These are phyloP conservation scores for Ogataea nonfermentans DNA, from an alignment of 805 yeast species.

Conservation along the genomic window DNA sequence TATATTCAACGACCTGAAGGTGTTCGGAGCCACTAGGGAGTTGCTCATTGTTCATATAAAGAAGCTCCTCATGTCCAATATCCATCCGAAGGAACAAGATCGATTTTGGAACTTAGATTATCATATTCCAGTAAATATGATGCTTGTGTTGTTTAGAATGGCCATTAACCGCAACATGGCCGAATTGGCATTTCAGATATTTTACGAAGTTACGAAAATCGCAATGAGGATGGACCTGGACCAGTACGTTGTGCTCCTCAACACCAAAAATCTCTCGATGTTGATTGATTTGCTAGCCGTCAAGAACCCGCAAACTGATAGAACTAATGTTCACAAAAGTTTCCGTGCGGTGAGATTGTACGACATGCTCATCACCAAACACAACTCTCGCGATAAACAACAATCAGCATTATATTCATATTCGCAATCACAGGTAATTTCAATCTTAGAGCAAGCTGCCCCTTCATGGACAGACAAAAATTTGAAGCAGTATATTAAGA, in stretches of 20 bases:
- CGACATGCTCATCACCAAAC: constrained; percentile 11
- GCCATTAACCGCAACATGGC: constrained; percentile 3
- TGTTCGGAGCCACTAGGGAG: not conserved
- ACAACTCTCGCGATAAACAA: constrained; percentile 8
- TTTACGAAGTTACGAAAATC: constrained; percentile 2
- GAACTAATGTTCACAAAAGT: constrained; percentile 4
- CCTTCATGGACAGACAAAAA: not conserved
- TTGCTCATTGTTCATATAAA: not conserved
- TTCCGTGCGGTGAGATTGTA: constrained; percentile 13
- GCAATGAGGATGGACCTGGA: not conserved
- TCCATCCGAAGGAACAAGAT: constrained; percentile 1
- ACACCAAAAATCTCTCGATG: constrained; percentile 3
- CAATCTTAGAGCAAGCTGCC: constrained; percentile 14
- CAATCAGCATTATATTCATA: constrained; percentile 7
- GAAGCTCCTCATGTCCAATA: not conserved
- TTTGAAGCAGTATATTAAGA: not conserved
- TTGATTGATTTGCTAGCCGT: constrained; percentile 15
- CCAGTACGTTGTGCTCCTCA: constrained; percentile 3
- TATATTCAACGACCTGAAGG: not conserved
- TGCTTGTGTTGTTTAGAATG: constrained; percentile 6
- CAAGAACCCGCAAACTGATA: constrained; percentile 14
- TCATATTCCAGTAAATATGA: constrained; percentile 4
- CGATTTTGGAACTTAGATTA: not conserved
- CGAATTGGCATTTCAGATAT: constrained; percentile 1
- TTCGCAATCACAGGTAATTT: constrained; percentile 11